Evolutionary conservation across 495 filamentous ascomycete genomes (phyloP).

Genomic region (Penicillium roqueforti): DNA sequence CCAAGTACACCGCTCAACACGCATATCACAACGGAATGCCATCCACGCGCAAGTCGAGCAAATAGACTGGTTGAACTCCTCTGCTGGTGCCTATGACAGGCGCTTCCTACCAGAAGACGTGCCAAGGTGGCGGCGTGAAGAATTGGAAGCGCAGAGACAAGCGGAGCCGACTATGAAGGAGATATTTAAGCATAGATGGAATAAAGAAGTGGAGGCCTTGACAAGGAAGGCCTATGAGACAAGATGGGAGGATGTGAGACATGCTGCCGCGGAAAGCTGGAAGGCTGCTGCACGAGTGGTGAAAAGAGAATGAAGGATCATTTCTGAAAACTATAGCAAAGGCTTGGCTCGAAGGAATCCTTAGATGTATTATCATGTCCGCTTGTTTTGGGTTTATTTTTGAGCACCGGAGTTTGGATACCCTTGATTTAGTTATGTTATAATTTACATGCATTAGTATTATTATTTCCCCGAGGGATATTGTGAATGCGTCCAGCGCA

Average conservation of each 20-base stretch:
- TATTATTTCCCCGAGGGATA: neutral
- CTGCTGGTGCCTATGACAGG: slow-evolving; percentile 43
- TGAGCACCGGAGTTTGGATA: slow-evolving; percentile 28
- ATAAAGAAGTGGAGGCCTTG: slow-evolving; percentile 64
- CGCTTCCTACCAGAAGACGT: slow-evolving; percentile 29
- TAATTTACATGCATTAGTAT: slow-evolving; percentile 16
- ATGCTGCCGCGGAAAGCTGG: slow-evolving; percentile 37
- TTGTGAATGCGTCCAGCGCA: slow-evolving; percentile 22
- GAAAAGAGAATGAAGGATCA: slow-evolving; percentile 32
- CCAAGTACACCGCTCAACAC: slow-evolving; percentile 66
- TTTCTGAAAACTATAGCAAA: neutral
- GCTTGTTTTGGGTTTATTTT: neutral
- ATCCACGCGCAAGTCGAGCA: slow-evolving; percentile 68
- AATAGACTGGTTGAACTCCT: slow-evolving; percentile 52
- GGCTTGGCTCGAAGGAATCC: neutral
- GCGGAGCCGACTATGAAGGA: slow-evolving; percentile 53
- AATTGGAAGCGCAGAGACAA: slow-evolving; percentile 10
- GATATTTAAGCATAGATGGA: slow-evolving; percentile 74
- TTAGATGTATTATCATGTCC: slow-evolving; percentile 13
- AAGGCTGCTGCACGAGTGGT: slow-evolving; percentile 28
- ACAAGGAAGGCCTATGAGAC: slow-evolving; percentile 64
- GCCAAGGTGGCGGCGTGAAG: slow-evolving; percentile 30
- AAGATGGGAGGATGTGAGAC: slow-evolving; percentile 58
- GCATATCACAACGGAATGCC: slow-evolving; percentile 61
- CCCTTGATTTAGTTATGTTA: slow-evolving; percentile 13